Conservation (phyloP, 1,284 basidiomycete genomes). For the Sporisorium iseilematis-ciliati region DNA sequence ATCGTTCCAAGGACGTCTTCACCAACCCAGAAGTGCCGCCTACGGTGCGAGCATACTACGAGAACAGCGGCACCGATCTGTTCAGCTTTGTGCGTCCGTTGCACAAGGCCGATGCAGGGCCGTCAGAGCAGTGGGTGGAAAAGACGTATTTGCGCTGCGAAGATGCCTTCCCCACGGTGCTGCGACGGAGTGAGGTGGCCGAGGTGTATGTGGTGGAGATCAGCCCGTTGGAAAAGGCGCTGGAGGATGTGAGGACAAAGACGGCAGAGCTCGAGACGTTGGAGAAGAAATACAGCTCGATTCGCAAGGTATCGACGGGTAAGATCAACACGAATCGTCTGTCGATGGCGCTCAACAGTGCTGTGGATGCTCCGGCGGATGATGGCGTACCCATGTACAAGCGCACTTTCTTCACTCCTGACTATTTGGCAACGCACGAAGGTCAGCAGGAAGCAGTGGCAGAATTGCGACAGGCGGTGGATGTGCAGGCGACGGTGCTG, state of each 20-base stretch:
- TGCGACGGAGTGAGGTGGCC: slow-evolving; percentile 90
- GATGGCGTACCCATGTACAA: slow-evolving; percentile 77
- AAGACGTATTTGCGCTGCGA: slow-evolving; percentile 76
- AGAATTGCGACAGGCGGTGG: slow-evolving; percentile 79
- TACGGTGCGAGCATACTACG: slow-evolving; percentile 85
- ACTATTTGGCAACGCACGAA: slow-evolving; percentile 79
- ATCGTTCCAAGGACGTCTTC: slow-evolving; percentile 82
- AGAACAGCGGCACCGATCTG: slow-evolving; percentile 74
- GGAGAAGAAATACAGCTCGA: slow-evolving; percentile 78
- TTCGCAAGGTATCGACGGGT: slow-evolving; percentile 77
- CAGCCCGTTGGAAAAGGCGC: slow-evolving; percentile 86
- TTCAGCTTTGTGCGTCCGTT: slow-evolving; percentile 76
- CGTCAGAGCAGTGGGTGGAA: slow-evolving; percentile 78
- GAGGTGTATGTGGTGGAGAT: slow-evolving; percentile 81
- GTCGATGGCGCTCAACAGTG: slow-evolving; percentile 86
- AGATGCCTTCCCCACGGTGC: slow-evolving; percentile 89
- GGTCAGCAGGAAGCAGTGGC: slow-evolving; percentile 79
- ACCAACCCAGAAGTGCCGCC: slow-evolving; percentile 85
- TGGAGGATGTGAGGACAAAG: slow-evolving; percentile 82
- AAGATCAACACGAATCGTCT: slow-evolving; percentile 82
- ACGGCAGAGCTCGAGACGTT: slow-evolving; percentile 81
- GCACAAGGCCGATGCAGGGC: slow-evolving; percentile 40
- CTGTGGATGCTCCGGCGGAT: slow-evolving; percentile 84
- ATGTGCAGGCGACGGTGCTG: slow-evolving; percentile 81
- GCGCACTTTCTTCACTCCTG: slow-evolving; percentile 78